These are phyloP conservation scores for Oryza coarctata DNA, from an alignment of 176 grass and related monocot species.

Conservation along the genomic window DNA sequence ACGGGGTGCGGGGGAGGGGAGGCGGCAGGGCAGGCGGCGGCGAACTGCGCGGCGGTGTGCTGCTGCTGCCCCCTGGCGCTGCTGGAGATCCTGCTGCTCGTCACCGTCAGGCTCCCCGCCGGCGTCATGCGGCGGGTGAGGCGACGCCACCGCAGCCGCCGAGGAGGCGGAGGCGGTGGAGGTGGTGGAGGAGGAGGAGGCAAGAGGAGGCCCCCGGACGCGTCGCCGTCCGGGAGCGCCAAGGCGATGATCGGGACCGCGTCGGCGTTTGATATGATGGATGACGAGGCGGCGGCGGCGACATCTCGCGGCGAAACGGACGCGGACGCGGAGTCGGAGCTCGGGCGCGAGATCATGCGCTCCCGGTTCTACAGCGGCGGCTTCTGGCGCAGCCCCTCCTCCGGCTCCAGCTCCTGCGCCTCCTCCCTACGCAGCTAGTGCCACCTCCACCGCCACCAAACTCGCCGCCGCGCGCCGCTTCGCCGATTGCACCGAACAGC, in stretches of 20 bases:
- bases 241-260: constrained; percentile 38
- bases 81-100: constrained; percentile 49
- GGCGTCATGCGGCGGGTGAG: constrained; percentile 33
- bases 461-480: neutral
- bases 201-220: neutral
- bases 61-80: constrained; percentile 81
- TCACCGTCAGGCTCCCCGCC: constrained; percentile 34
- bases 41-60: constrained; percentile 68
- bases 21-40: constrained; percentile 65
- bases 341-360: constrained; percentile 31
- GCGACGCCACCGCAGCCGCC: neutral
- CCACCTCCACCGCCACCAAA: neutral
- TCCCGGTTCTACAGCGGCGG: constrained; percentile 54
- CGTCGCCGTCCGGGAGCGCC: constrained; percentile 28
- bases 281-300: neutral
- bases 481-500: neutral
- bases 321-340: constrained; percentile 17
- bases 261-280: neutral
- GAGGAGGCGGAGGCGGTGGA: neutral
- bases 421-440: constrained; percentile 34
- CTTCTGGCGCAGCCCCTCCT: constrained; percentile 63
- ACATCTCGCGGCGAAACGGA: neutral
- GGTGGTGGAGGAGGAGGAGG: neutral
- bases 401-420: constrained; percentile 39
- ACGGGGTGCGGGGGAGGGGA: constrained; percentile 51